Percentiles rank a stretch among this genome's conserved stretches.
phyloP scores from a whole-genome alignment of 164 flowering plant genomes.

The Macadamia tetraphylla region DNA sequence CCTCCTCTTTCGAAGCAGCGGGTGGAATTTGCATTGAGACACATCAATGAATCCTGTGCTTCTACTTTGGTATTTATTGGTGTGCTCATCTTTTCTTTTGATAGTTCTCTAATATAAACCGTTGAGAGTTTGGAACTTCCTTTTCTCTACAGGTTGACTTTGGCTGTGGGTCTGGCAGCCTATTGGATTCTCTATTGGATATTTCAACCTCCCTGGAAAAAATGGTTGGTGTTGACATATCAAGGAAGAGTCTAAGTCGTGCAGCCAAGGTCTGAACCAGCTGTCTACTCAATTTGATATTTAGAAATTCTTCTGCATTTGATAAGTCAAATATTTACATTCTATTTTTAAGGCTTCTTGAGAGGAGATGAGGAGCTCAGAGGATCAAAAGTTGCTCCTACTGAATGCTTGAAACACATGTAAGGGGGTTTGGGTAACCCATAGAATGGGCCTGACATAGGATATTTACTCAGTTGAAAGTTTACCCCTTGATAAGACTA shows the following conservation, averaged over 20 bases:
- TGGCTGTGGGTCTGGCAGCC: conserved; percentile 95
- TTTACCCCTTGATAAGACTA: too few relatives aligned
- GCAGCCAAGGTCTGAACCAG: conserved; percentile 75
- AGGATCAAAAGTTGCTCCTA: neutral
- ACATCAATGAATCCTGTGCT: conserved; percentile 68
- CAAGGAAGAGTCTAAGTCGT: conserved; percentile 66
- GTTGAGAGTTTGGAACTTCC: neutral
- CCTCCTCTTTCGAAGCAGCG: conserved; percentile 97
- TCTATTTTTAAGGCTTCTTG: neutral
- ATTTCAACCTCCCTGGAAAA: conserved; percentile 58
- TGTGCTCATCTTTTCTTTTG: neutral
- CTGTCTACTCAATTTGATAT: neutral
- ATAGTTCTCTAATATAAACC: neutral
- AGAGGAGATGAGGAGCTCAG: neutral
- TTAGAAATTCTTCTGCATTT: neutral
- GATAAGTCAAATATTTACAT: neutral
- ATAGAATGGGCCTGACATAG: neutral
- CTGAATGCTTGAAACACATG: neutral
- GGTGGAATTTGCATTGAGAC: conserved; percentile 74
- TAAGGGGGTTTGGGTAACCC: neutral
- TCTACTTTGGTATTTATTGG: conserved; percentile 51
- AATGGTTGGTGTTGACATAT: conserved; percentile 86
- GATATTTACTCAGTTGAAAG: neutral
- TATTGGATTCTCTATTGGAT: conserved; percentile 66
- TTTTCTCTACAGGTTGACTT: conserved; percentile 68